Evolutionary conservation across 2,329 filamentous ascomycete species (phyloP).

Genomic region (Phyllachora maydis): DNA sequence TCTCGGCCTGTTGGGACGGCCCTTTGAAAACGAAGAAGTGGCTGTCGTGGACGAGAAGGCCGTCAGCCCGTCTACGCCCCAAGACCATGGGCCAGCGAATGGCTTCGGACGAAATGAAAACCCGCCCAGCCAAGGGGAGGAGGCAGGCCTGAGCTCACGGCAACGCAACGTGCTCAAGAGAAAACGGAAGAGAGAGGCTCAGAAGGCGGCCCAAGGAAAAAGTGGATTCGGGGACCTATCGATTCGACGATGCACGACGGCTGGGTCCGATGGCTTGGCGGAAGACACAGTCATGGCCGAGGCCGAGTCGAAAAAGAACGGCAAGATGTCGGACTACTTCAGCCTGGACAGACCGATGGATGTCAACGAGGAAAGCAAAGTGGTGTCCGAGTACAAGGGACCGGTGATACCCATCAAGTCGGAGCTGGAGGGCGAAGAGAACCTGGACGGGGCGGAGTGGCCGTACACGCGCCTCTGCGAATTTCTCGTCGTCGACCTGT

Average conservation of each 20-base stretch:
- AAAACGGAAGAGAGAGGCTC: slow-evolving; percentile 77
- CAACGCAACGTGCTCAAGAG: slow-evolving; percentile 90
- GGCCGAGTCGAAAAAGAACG: slow-evolving; percentile 33
- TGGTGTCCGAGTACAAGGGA: slow-evolving; percentile 92
- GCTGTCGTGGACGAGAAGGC: slow-evolving; percentile 38
- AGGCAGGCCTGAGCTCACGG: slow-evolving; percentile 64
- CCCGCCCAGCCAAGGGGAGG: slow-evolving; percentile 24
- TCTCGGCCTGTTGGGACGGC: slow-evolving; percentile 67
- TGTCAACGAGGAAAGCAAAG: slow-evolving; percentile 74
- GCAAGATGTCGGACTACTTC: slow-evolving; percentile 70
- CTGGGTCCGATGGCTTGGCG: slow-evolving; percentile 36
- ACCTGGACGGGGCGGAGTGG: slow-evolving; percentile 69
- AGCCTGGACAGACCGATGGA: slow-evolving; percentile 61
- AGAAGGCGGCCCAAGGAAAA: slow-evolving; percentile 71
- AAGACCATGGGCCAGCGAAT: slow-evolving; percentile 15
- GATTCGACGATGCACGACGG: slow-evolving; percentile 37
- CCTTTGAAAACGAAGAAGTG: slow-evolving; percentile 67
- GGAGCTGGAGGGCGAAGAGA: slow-evolving; percentile 58
- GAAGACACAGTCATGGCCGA: slow-evolving; percentile 36
- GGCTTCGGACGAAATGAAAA: slow-evolving; percentile 12
- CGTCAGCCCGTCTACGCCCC: slow-evolving; percentile 21
- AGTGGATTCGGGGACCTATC: slow-evolving; percentile 78
- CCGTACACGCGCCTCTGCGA: slow-evolving; percentile 88
- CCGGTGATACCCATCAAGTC: slow-evolving; percentile 64
- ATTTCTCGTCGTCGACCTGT: slow-evolving; percentile 81